Evolutionary conservation across 345 rosid species (phyloP).

Genomic region (Populus simonii): DNA sequence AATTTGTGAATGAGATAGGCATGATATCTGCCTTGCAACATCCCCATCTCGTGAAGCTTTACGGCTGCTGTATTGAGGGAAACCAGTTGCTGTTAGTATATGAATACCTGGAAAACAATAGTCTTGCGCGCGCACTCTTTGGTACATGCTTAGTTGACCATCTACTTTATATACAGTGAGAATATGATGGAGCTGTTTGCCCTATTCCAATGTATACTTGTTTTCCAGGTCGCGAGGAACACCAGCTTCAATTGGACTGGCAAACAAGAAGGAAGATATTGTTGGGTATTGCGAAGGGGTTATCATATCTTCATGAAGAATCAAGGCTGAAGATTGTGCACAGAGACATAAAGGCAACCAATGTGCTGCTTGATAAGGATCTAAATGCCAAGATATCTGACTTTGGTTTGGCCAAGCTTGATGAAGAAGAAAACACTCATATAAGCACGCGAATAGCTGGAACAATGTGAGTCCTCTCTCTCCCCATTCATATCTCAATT

Average conservation of each 20-base stretch:
- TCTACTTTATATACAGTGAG: not conserved
- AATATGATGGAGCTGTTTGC: not conserved
- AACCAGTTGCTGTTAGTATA: slow-evolving; percentile 56
- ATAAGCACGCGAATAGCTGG: slow-evolving; percentile 72
- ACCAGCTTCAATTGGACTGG: slow-evolving; percentile 50
- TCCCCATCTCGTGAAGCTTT: slow-evolving; percentile 59
- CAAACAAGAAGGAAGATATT: slow-evolving; percentile 49
- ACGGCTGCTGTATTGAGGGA: slow-evolving; percentile 63
- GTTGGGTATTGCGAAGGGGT: slow-evolving; percentile 51
- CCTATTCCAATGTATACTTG: not conserved
- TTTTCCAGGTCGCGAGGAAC: slow-evolving; percentile 40
- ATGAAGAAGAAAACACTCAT: slow-evolving; percentile 70
- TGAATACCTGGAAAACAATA: slow-evolving; percentile 64
- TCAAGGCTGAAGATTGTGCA: slow-evolving; percentile 69
- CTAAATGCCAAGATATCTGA: slow-evolving; percentile 67
- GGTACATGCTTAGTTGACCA: slow-evolving; percentile 29
- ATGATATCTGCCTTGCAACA: slow-evolving; percentile 72
- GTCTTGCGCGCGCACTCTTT: slow-evolving; percentile 64
- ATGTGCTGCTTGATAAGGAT: slow-evolving; percentile 60
- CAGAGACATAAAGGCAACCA: slow-evolving; percentile 71
- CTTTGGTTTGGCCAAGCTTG: slow-evolving; percentile 69
- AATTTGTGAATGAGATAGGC: slow-evolving; percentile 64
- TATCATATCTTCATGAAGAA: slow-evolving; percentile 64
- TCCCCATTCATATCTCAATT: not conserved
- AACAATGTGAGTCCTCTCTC: slow-evolving; percentile 43